Evolutionary conservation across 768 basidiomycete genomes (phyloP).

Genomic region (Boletus subcaerulescens): DNA sequence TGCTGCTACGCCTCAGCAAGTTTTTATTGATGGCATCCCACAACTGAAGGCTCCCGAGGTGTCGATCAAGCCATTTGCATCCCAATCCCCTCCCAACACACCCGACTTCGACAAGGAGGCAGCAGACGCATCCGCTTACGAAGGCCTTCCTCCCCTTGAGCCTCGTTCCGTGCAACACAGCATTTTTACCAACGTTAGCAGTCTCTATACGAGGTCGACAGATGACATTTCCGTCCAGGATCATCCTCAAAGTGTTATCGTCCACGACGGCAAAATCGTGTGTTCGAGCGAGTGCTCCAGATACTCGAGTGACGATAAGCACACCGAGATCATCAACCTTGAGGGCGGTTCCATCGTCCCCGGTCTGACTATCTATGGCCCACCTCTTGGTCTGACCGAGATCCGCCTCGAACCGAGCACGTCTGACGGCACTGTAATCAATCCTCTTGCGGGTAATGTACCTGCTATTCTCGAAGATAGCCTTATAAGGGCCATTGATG

Average conservation of each 20-base stretch:
- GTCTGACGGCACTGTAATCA: constrained; percentile 60
- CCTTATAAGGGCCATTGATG: constrained; percentile 41
- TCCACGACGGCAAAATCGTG: constrained; percentile 49
- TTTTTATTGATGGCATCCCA: constrained; percentile 83
- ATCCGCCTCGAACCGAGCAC: constrained; percentile 69
- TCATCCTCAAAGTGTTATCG: constrained; percentile 30
- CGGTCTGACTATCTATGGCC: constrained; percentile 69
- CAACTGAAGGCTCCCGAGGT: constrained; percentile 56
- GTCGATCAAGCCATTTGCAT: constrained; percentile 35
- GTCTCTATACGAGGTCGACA: constrained; percentile 37
- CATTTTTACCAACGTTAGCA: constrained; percentile 64
- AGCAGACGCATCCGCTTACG: constrained; percentile 53
- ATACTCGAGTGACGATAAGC: constrained; percentile 12
- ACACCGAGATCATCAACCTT: constrained; percentile 52
- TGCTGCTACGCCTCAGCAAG: constrained; percentile 69
- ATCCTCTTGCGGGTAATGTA: constrained; percentile 45
- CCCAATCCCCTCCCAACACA: constrained; percentile 49
- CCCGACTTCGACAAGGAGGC: constrained; percentile 75
- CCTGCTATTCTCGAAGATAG: constrained; percentile 30
- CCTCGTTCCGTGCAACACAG: constrained; percentile 39
- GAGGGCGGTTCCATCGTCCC: constrained; percentile 70
- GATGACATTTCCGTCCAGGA: constrained; percentile 27
- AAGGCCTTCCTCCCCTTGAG: constrained; percentile 73
- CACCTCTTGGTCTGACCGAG: constrained; percentile 66
- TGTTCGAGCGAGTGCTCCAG: constrained; percentile 43